Conservation (phyloP, 1,139 yeast species). For the Candida tetrigidarum region DNA sequence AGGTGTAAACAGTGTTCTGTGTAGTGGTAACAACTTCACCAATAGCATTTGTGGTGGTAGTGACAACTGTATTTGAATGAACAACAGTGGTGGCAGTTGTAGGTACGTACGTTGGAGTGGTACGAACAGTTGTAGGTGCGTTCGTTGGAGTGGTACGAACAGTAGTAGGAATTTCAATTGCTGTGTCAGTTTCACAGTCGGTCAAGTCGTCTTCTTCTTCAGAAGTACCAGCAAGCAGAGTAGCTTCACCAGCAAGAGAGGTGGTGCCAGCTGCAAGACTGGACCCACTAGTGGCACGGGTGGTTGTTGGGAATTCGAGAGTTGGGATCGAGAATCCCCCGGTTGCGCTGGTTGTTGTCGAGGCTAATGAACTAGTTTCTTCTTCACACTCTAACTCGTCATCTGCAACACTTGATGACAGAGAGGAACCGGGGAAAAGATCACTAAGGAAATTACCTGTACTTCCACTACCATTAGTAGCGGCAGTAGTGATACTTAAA, state of each 20-base stretch:
- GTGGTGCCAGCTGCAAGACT: not conserved
- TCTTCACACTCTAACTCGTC: conserved; percentile 17
- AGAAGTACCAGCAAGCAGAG: not conserved
- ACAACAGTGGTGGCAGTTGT: conserved; percentile 1
- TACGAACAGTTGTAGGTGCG: not conserved
- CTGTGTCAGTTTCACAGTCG: conserved; percentile 17
- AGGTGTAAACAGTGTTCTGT: not conserved
- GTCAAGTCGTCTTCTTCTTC: conserved; percentile 20
- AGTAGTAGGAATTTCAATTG: not conserved
- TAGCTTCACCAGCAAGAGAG: not conserved
- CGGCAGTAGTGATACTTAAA: not conserved
- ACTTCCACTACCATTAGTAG: not conserved
- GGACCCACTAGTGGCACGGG: not conserved
- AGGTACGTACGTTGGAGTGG: not conserved
- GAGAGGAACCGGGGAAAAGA: not conserved
- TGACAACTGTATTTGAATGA: not conserved
- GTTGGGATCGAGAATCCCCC: not conserved
- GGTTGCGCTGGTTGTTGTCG: conserved; percentile 14
- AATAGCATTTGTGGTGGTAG: not conserved
- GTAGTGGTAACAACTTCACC: not conserved
- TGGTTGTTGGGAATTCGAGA: conserved; percentile 1
- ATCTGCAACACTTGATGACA: conserved; percentile 6
- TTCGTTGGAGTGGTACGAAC: not conserved
- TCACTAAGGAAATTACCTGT: conserved; percentile 1
- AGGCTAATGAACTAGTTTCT: conserved; percentile 12